phyloP scores from a whole-genome alignment of 2,329 filamentous ascomycete species.

The Xylariaceae sp. region DNA sequence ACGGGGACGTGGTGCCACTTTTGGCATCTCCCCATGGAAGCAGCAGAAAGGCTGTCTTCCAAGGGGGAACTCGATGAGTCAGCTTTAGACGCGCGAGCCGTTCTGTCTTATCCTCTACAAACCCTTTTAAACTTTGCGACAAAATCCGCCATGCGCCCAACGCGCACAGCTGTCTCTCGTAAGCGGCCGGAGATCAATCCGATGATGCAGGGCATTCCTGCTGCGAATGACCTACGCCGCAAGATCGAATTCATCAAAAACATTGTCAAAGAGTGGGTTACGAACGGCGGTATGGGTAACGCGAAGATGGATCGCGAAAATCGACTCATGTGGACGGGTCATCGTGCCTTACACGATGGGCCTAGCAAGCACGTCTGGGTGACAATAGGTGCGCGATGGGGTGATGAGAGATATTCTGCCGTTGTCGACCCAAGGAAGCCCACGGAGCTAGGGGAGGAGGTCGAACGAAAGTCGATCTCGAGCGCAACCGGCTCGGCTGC shows the following conservation, averaged over 20 bases:
- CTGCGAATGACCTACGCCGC: constrained; percentile 66
- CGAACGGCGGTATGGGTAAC: constrained; percentile 66
- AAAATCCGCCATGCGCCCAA: constrained; percentile 41
- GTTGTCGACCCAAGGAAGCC: constrained; percentile 53
- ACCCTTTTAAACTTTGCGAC: constrained; percentile 65
- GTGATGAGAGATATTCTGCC: constrained; percentile 52
- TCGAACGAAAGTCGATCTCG: constrained; percentile 28
- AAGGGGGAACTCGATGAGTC: constrained; percentile 65
- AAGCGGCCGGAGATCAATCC: constrained; percentile 57
- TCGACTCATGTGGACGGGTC: constrained; percentile 55
- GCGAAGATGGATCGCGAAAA: constrained; percentile 52
- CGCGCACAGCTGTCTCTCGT: constrained; percentile 38
- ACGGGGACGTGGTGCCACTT: constrained; percentile 74
- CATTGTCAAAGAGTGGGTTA: constrained; percentile 67
- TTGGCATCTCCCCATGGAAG: constrained; percentile 69
- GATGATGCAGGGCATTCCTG: constrained; percentile 59
- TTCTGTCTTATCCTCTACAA: constrained; percentile 67
- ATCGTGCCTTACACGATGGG: constrained; percentile 45
- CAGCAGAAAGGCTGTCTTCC: constrained; percentile 59
- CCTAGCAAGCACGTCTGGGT: constrained; percentile 65
- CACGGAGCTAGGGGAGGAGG: constrained; percentile 49
- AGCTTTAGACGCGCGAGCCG: constrained; percentile 66
- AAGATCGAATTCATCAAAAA: constrained; percentile 71
- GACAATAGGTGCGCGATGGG: constrained; percentile 60
- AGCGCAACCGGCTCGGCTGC: constrained; percentile 12